Evolutionary conservation across 164 flowering plant genomes (phyloP), one percentile per base, ranked within the genome.

Genomic region (Vitis riparia): DNA sequence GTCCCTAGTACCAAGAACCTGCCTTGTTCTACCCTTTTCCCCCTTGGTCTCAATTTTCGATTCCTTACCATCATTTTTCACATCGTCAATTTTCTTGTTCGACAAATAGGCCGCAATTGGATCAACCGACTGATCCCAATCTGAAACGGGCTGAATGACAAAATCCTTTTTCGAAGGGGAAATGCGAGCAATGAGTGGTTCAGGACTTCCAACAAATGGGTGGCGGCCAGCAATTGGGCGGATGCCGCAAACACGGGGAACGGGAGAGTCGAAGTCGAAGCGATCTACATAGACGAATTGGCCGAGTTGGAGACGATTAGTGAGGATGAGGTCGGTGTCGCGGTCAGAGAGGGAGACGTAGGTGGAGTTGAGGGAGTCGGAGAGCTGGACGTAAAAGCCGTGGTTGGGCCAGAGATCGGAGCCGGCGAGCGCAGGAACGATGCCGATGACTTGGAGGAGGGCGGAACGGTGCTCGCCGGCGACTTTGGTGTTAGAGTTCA

Each of bases 351-450:
- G 92, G 57, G 96, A 88, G 72, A 91, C 90, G 81, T 89, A 95
- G 69, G 98, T 90, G 74, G 99, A 95, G 86, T 93, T 82, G 51
- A 82, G 69, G 17, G 99, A 95, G 73, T 95, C 99, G 61, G 99
- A 95, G 76, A 95, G 88, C 77, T 93, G 89, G 49, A 95, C 79
- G 75, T 73, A 91, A 83, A 91, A 94, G 69, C 98, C 98, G 12
- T 83, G 86, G 81, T 89, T 85, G 51, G 96, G 89, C 84, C 84
- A 87, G 72, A 90, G 88, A 37, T 87, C 85, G 62, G 84, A 70
- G 19, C 85, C 88, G 12, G 93, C 75, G 55, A 86, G 85, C 5
- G 94, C 91, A 0, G 99, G 99, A 11, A 93, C 93, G 56, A 95
- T 95, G 67, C 91, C 90, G 79, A 85, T 85, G 67, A 95, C 85